These are phyloP conservation scores for Fonsecaea pedrosoi DNA, from an alignment of 2,329 filamentous ascomycete genomes.

Conservation along the genomic window DNA sequence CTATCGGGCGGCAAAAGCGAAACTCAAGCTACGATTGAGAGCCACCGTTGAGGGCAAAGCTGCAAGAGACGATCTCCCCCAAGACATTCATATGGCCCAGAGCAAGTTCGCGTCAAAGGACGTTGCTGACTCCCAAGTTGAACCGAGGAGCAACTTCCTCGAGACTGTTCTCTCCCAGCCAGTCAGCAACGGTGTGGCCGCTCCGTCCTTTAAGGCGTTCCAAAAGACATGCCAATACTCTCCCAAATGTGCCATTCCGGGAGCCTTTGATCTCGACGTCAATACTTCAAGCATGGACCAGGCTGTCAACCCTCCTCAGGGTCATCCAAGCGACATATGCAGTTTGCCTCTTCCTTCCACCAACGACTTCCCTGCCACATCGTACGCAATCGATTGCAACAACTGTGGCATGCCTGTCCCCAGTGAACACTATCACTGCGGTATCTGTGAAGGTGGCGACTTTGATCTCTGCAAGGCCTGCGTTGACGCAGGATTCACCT, in stretches of 20 bases:
- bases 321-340: constrained; percentile 26
- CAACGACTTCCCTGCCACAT: constrained; percentile 46
- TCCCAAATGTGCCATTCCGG: constrained; percentile 34
- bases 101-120: constrained; percentile 25
- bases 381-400: constrained; percentile 94
- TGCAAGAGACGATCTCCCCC: constrained; percentile 29
- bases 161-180: constrained; percentile 49
- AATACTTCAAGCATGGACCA: constrained; percentile 21
- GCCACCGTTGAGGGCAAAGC: constrained; percentile 59
- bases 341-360: constrained; percentile 46
- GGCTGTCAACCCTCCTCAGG: constrained; percentile 13
- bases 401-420: constrained; percentile 79
- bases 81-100: constrained; percentile 25
- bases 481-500: constrained; percentile 75
- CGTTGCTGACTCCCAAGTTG: constrained; percentile 27
- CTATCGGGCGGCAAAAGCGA: constrained; percentile 94
- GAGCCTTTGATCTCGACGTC: constrained; percentile 33
- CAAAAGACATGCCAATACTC: constrained; percentile 35
- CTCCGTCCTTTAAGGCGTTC: constrained; percentile 30
- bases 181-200: constrained; percentile 6
- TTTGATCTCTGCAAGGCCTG: constrained; percentile 90
- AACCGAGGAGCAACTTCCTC: constrained; percentile 49
- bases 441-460: constrained; percentile 88
- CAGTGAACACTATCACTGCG: constrained; percentile 90
- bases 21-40: constrained; percentile 92